Conservation (phyloP, 2,329 filamentous ascomycete species). For the Penicillium sp. region DNA sequence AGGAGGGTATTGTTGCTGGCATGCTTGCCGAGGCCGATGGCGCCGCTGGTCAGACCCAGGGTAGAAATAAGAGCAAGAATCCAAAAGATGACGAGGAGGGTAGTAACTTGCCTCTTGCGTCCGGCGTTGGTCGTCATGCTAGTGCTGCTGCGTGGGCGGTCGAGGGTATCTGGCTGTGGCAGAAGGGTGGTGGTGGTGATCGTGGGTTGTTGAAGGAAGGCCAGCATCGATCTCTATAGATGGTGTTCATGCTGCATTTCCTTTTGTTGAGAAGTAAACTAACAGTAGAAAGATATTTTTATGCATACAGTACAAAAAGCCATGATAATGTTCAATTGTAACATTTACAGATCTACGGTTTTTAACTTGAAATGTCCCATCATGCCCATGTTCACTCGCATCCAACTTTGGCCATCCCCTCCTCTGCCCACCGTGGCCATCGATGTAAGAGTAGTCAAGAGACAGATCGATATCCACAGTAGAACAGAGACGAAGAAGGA, state of each 20-base stretch:
- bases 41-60: conserved; percentile 47
- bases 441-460: conserved; percentile 17
- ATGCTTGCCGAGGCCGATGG: conserved; percentile 71
- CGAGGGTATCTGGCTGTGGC: conserved; percentile 86
- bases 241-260: neutral
- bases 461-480: conserved; percentile 23
- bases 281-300: neutral
- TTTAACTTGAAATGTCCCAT: conserved; percentile 19
- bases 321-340: neutral
- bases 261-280: neutral
- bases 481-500: conserved; percentile 8
- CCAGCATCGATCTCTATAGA: conserved; percentile 28
- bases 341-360: neutral
- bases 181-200: conserved; percentile 61
- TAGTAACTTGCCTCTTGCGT: conserved; percentile 13
- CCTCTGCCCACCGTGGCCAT: conserved; percentile 3
- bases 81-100: neutral
- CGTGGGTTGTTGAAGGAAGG: conserved; percentile 40
- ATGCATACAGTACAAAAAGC: neutral
- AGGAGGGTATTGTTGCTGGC: conserved; percentile 72
- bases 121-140: conserved; percentile 58
- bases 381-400: conserved; percentile 9
- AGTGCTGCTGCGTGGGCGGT: conserved; percentile 81
- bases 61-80: conserved; percentile 9
- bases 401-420: conserved; percentile 6